Conservation (phyloP, 1,284 basidiomycete genomes). For the Abortiporus biennis region DNA sequence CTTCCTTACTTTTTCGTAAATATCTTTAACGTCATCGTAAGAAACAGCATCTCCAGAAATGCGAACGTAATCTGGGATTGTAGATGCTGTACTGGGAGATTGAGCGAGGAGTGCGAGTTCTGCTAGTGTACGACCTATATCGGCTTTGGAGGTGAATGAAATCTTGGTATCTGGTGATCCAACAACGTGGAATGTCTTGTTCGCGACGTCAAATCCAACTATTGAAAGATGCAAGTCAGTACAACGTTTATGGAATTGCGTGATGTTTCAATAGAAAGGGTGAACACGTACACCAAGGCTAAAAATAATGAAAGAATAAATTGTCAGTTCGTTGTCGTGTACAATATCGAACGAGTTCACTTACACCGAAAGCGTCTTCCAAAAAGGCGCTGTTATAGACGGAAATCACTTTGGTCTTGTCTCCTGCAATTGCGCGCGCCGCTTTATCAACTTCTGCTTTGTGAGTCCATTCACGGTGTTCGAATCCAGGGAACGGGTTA, state of each 20-base stretch:
- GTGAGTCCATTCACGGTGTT: background rate
- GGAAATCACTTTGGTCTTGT: constrained; percentile 20
- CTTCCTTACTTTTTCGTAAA: constrained; percentile 15
- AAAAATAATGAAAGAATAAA: background rate
- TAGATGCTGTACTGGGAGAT: constrained; percentile 14
- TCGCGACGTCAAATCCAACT: constrained; percentile 23
- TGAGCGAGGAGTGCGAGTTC: constrained; percentile 21
- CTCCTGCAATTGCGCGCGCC: constrained; percentile 15
- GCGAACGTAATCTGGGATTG: constrained; percentile 17
- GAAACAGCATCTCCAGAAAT: background rate
- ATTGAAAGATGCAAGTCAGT: constrained; percentile 2
- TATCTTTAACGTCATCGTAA: background rate
- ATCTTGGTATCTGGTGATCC: constrained; percentile 15
- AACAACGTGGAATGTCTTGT: constrained; percentile 17
- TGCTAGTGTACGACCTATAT: constrained; percentile 21
- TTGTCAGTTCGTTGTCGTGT: background rate
- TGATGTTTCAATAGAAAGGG: too few relatives aligned
- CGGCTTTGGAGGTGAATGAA: constrained; percentile 18
- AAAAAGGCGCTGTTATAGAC: constrained; percentile 22
- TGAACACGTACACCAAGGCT: background rate
- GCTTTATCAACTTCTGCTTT: constrained; percentile 18
- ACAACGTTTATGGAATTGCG: too few relatives aligned
- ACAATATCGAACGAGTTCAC: constrained; percentile 6
- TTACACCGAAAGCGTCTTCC: constrained; percentile 15
- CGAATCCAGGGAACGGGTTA: background rate